A percentile compares a stretch with the other conserved stretches of the same genome.
phyloP scores from a whole-genome alignment of 306 rosid species.

The Cicer arietinum region DNA sequence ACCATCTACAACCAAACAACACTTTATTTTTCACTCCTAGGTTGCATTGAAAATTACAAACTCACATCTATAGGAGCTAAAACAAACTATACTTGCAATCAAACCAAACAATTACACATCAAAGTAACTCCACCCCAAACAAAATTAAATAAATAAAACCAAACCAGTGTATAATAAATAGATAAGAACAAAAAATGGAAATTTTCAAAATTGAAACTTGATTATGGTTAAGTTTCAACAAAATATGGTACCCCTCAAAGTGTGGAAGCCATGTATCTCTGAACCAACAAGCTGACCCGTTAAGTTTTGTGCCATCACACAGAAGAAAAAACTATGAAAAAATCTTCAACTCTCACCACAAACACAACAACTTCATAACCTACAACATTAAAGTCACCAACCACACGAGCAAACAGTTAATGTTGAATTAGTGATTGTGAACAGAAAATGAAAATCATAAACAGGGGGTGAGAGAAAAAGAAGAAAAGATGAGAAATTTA shows the following conservation, averaged over 20 bases:
- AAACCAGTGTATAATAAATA: not conserved
- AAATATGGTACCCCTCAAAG: slow-evolving; percentile 64
- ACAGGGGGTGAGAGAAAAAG: slow-evolving; percentile 15
- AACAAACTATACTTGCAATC: not conserved
- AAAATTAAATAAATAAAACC: not conserved
- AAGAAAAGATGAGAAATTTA: slow-evolving; percentile 32
- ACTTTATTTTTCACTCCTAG: not conserved
- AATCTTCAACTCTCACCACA: slow-evolving; percentile 35
- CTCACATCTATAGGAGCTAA: slow-evolving; percentile 12
- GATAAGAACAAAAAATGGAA: not conserved
- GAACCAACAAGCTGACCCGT: slow-evolving; percentile 69
- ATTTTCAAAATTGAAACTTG: slow-evolving; percentile 23
- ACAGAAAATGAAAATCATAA: not conserved
- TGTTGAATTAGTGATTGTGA: not conserved
- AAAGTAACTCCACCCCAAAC: not conserved
- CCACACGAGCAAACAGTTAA: slow-evolving; percentile 4
- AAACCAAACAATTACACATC: not conserved
- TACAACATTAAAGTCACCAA: slow-evolving; percentile 18
- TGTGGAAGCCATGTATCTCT: slow-evolving; percentile 96
- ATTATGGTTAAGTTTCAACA: slow-evolving; percentile 16
- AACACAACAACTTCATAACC: slow-evolving; percentile 36
- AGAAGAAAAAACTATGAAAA: slow-evolving; percentile 42
- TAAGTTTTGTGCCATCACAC: slow-evolving; percentile 50
- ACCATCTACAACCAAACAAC: not conserved
- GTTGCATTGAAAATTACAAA: slow-evolving; percentile 20